A percentile compares a stretch with the other conserved stretches of the same genome.
These are phyloP conservation scores for Candida dubliniensis DNA, from an alignment of 1,139 yeast species.

Conservation along the genomic window DNA sequence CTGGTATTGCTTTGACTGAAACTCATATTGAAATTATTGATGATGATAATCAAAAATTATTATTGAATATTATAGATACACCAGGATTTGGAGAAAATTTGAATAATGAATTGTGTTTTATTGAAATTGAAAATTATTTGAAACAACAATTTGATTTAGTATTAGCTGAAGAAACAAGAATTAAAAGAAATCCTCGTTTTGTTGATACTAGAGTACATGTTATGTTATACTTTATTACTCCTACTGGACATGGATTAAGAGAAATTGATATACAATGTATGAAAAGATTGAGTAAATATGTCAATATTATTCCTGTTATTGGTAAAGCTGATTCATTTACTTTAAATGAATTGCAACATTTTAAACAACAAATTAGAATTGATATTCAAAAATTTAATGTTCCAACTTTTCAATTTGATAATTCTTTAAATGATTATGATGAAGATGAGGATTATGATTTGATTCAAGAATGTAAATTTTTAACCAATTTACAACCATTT, in stretches of 20 bases:
- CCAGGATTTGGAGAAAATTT: constrained; percentile 80
- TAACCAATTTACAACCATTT: constrained; percentile 80
- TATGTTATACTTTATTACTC: constrained; percentile 66
- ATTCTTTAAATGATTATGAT: constrained; percentile 44
- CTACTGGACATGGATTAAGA: constrained; percentile 77
- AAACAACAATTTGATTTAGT: constrained; percentile 93
- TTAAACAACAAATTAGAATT: constrained; percentile 55
- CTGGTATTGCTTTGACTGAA: constrained; percentile 65
- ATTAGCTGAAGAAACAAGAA: constrained; percentile 85
- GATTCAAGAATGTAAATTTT: constrained; percentile 74
- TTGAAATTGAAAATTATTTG: constrained; percentile 69
- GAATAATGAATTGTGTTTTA: constrained; percentile 64
- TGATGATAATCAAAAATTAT: constrained; percentile 71
- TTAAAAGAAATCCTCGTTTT: constrained; percentile 82
- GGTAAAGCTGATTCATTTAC: constrained; percentile 89
- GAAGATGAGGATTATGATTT: constrained; percentile 71
- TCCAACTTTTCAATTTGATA: constrained; percentile 78
- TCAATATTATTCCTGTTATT: constrained; percentile 85
- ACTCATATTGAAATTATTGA: constrained; percentile 70
- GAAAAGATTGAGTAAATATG: constrained; percentile 73
- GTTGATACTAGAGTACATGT: constrained; percentile 77
- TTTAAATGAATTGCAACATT: constrained; percentile 61
- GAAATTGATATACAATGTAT: constrained; percentile 78
- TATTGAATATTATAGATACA: constrained; percentile 65
- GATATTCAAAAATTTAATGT: constrained; percentile 77